Base-by-base conservation (phyloP, 768 basidiomycete species). In the Termitomyces sp. region DNA sequence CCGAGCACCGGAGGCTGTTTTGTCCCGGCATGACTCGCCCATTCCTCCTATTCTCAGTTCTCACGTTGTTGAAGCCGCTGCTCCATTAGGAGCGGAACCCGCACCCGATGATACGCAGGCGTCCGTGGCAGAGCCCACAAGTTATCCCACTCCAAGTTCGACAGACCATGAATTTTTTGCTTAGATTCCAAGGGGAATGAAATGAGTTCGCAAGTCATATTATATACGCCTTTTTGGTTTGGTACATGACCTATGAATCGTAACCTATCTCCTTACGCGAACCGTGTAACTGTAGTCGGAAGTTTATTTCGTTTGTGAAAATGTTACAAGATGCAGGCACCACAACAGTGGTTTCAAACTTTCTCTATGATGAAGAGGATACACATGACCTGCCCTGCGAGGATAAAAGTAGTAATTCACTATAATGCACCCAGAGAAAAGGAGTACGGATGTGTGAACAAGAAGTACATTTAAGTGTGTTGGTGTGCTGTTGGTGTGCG, bases 1-100 rank as follows among this genome's bases (percentile, higher is more conserved):
- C 50, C 81, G 88, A 3, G 86, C 88, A 5, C 85, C 86, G 0
- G 88, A 89, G 64, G 80, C 82, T 1, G 70, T 86, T 62, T 66
- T 86, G 2, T 70, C 81, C 16, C 77, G 80, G 33, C 76, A 78
- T 62, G 69, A 72, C 16, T 81, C 81, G 15, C 79, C 78, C 13
- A 50, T 70, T 31, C 55, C 59, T 18, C 53, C 39, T 54, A 57
- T 47, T 58, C 66, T 55, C 54, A 58, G 33, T 18, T 7, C 34
- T 36, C 36, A 50, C 33, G 18, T 44, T 9, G 33, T 57, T 13
- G 39, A 31, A 52, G 33, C 44, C 48, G 59, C 44, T 30, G 34
- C 63, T 22, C 44, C 54, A 16, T 41, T 34, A 22, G 27, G 31
- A 22, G 20, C 34, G 16, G 55, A 37, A 39, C 39, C 36, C 24